phyloP scores from a whole-genome alignment of 73 alveolate genomes.

The Paramecium sexaurelia region DNA sequence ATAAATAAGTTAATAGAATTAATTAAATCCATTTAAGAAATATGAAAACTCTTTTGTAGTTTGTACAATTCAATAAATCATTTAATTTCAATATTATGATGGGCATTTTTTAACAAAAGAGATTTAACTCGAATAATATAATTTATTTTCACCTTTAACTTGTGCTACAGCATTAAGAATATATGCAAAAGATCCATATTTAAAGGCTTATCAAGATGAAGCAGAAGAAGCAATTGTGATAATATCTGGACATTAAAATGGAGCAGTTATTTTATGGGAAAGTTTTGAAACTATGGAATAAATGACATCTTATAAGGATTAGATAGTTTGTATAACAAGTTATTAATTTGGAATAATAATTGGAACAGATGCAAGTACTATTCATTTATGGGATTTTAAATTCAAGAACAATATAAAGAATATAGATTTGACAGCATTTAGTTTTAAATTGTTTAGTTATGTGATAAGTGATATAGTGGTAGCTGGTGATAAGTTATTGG shows the following conservation, averaged over 20 bases:
- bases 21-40: slow-evolving; percentile 40
- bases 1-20: not conserved
- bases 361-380: slow-evolving; percentile 65
- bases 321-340: slow-evolving; percentile 59
- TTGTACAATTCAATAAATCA: slow-evolving; percentile 40
- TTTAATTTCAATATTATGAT: slow-evolving; percentile 58
- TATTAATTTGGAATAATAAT: slow-evolving; percentile 58
- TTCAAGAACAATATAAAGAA: slow-evolving; percentile 47
- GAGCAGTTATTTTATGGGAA: slow-evolving; percentile 59
- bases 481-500: slow-evolving; percentile 65
- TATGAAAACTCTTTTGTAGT: slow-evolving; percentile 65
- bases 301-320: slow-evolving; percentile 39
- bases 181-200: slow-evolving; percentile 37
- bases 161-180: slow-evolving; percentile 68
- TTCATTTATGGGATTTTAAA: slow-evolving; percentile 64
- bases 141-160: slow-evolving; percentile 47
- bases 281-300: slow-evolving; percentile 58
- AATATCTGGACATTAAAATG: slow-evolving; percentile 63
- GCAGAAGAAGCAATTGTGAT: slow-evolving; percentile 57
- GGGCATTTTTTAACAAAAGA: slow-evolving; percentile 66
- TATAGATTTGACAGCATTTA: slow-evolving; percentile 63
- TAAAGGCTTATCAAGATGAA: slow-evolving; percentile 57
- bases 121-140: slow-evolving; percentile 19
- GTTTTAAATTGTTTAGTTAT: slow-evolving; percentile 63
- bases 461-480: slow-evolving; percentile 66